Percentiles rank a stretch among this genome's conserved stretches.
These are phyloP conservation scores for Gynochthodes officinalis DNA, from an alignment of 257 asterid genomes.

Conservation along the genomic window DNA sequence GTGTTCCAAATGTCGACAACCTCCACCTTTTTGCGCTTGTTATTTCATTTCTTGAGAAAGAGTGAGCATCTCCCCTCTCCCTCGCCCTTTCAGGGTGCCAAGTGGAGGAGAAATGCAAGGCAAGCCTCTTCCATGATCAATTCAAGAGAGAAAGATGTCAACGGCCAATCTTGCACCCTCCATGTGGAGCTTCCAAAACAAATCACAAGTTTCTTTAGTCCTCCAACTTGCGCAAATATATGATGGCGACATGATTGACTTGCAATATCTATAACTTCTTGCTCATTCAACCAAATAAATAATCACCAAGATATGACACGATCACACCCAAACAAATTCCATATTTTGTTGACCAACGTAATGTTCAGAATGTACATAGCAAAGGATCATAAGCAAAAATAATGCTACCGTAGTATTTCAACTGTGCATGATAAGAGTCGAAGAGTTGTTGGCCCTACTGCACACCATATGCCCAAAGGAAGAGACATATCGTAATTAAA, in stretches of 20 bases:
- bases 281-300: neutral
- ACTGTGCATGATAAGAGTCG: too few species aligned
- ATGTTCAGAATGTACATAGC: conserved; percentile 1
- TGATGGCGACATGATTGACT: conserved; percentile 13
- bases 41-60: neutral
- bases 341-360: neutral
- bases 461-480: neutral
- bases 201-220: neutral
- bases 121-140: neutral
- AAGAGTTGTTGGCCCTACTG: conserved; percentile 2
- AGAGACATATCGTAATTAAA: neutral
- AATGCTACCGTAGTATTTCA: neutral
- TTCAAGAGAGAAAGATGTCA: neutral
- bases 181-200: conserved; percentile 18
- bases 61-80: neutral
- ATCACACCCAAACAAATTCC: conserved; percentile 3
- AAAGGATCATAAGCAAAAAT: neutral
- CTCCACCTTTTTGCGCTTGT: neutral
- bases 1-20: conserved; percentile 16
- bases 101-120: conserved; percentile 3
- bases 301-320: neutral
- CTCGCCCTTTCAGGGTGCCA: neutral
- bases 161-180: conserved; percentile 11
- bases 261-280: neutral
- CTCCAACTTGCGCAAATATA: neutral